Base-by-base conservation (phyloP, 352 stramenopile genomes). In the Globisporangium okanoganense region DNA sequence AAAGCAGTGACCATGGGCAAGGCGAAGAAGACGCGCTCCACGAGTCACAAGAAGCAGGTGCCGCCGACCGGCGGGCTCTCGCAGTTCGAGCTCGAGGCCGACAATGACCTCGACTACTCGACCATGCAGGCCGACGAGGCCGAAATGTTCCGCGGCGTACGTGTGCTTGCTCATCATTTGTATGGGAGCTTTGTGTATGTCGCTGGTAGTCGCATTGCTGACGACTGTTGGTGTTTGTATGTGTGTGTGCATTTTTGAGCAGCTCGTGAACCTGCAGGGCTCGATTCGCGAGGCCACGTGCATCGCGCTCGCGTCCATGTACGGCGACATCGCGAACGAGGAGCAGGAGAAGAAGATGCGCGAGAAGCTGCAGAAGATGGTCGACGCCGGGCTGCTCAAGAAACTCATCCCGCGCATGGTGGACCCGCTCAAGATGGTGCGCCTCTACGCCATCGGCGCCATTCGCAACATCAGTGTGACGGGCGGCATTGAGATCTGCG, bases 391-490 rank as follows among this genome's bases (percentile, higher is more conserved):
- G 0, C 69, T 96, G n/a, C 65, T 94, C 2, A 74, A 75, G 54
- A 94, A 94, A 65, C 80, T 96, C 47, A 81, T 96, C 45, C 87
- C 85, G 61, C 78, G 87, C n/a, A 72, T 94, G 43, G 84, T 90
- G 48, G 87, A 96, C 62, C 79, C 85, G 49, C 72, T 92, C 56
- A 84, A 82, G 27, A 92, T 94, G 79, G 85, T 96, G 62, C 82
- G 87, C 7, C 79, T 94, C 40, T 79, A 94, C 62, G 85, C 84
- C 8, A 66, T 96, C 8, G 87, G 87, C 22, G 87, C 87, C 14
- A 70, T 94, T 54, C 84, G 72, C 64, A 96, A 96, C 67, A 92
- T 96, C 53, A 94, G 83, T 61, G 82, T 94, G n/a, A 90, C 85
- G 0, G 87, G 87, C 49, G 87, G 87, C 38, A 70, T 91, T 40